phyloP scores from a whole-genome alignment of 495 filamentous ascomycete species.

The Penicillium steckii region DNA sequence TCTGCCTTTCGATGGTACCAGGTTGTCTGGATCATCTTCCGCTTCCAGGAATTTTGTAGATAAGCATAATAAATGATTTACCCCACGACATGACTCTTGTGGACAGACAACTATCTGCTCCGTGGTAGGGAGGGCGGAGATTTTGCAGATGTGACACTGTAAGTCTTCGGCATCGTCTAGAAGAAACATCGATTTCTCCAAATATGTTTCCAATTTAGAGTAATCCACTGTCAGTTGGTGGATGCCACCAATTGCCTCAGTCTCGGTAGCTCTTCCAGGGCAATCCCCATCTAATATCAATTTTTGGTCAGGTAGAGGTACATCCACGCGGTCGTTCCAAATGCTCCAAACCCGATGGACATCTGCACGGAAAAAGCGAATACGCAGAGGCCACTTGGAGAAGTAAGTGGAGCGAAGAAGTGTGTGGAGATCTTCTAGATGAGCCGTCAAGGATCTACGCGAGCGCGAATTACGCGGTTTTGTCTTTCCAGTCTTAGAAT shows the following conservation, averaged over 20 bases:
- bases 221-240: constrained; percentile 67
- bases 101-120: constrained; percentile 70
- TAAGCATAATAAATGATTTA: constrained; percentile 77
- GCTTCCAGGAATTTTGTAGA: constrained; percentile 59
- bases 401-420: constrained; percentile 79
- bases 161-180: constrained; percentile 58
- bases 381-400: constrained; percentile 70
- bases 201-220: constrained; percentile 57
- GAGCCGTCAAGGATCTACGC: constrained; percentile 55
- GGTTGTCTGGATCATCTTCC: constrained; percentile 32
- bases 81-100: constrained; percentile 59
- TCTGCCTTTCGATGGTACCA: constrained; percentile 67
- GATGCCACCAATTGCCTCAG: constrained; percentile 31
- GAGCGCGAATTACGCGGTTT: constrained; percentile 46
- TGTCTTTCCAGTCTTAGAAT: constrained; percentile 18
- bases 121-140: constrained; percentile 41
- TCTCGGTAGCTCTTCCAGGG: constrained; percentile 2
- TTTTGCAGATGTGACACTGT: constrained; percentile 63
- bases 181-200: constrained; percentile 67
- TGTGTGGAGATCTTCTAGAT: constrained; percentile 73
- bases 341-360: constrained; percentile 65
- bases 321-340: constrained; percentile 51
- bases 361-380: constrained; percentile 77
- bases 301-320: constrained; percentile 48
- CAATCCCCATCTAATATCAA: constrained; percentile 56